A percentile compares a stretch with the other conserved stretches of the same genome.
These are phyloP conservation scores for Middelhovenomyces tepae DNA, from an alignment of 805 yeast genomes.

Conservation along the genomic window DNA sequence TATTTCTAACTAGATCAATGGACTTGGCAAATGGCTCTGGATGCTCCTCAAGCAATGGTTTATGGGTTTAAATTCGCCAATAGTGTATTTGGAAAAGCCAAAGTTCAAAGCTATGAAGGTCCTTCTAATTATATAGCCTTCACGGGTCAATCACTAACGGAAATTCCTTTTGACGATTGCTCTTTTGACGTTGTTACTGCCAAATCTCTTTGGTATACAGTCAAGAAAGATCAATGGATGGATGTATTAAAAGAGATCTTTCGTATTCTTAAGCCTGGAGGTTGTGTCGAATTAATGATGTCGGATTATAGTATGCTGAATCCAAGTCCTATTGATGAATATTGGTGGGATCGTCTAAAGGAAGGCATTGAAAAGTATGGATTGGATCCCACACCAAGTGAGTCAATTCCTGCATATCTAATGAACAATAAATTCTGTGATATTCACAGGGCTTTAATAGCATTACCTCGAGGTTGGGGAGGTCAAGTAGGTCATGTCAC, in stretches of 20 bases:
- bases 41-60: constrained; percentile 22
- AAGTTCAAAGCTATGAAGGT: constrained; percentile 11
- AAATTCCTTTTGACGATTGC: constrained; percentile 26
- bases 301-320: constrained; percentile 20
- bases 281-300: constrained; percentile 22
- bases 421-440: constrained; percentile 20
- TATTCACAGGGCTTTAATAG: constrained; percentile 19
- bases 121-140: constrained; percentile 25
- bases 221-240: constrained; percentile 20
- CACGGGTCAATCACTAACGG: constrained; percentile 18
- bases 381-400: constrained; percentile 15
- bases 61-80: constrained; percentile 23
- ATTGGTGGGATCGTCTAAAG: constrained; percentile 11
- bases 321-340: constrained; percentile 11
- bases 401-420: constrained; percentile 12
- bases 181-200: constrained; percentile 24
- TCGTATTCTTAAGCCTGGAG: constrained; percentile 26
- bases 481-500: constrained; percentile 25
- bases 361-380: constrained; percentile 11
- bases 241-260: constrained; percentile 19
- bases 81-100: background rate
- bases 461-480: constrained; percentile 27
- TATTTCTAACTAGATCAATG: no score
- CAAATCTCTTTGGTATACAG: constrained; percentile 25
- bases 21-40: constrained; percentile 28